Base-by-base conservation (phyloP, 306 rosid species). In the Cucurbita pepo region DNA sequence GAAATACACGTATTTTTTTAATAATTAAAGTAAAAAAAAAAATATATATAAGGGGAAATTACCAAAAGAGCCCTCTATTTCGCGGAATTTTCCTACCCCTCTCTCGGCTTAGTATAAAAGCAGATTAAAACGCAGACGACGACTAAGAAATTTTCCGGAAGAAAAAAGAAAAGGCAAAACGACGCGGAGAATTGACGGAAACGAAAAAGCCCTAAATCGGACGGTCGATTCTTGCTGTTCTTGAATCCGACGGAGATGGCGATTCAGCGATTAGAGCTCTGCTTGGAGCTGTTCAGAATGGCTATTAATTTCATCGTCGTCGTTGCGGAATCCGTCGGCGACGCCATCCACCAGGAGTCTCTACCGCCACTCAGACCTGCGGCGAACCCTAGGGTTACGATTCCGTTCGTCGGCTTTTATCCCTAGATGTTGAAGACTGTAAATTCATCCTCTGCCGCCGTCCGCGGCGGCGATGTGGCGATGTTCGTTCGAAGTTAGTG, bases 271-370 rank as follows among this genome's bases (percentile, higher is more conserved):
- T 21, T 88, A 4, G 91, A 86, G 75, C 25, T 86, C 19, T 93
- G 96, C 79, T 41, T 88, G 16, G 63, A 78, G 55, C 73, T 90
- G 30, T 72, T 93, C n/a, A 81, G 77, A 72, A 59, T 85, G 88
- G 96, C 96, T 50, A 74, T 93, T 48, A 77, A 86, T 10, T 88
- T 93, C 56, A 91, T 90, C 55, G 73, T 93, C 38, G 67, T 82
- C 16, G 88, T 93, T 1, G 97, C 96, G 0, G 88, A 93, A 61
- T 84, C 96, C 0, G 94, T 93, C 0, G 83, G 72, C 52, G 78
- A 78, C 0, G 86, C 73, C 13, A 80, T 87, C 44, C 93, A 85
- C 43, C 85, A 85, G 15, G 82, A 78, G 77, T 5, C 77, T 51
- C 44, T 79, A 79, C 58, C 78, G 50, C 51, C 52, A 10, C 37